phyloP scores from a whole-genome alignment of 495 filamentous ascomycete genomes.

The Pseudotulostoma volvatum region DNA sequence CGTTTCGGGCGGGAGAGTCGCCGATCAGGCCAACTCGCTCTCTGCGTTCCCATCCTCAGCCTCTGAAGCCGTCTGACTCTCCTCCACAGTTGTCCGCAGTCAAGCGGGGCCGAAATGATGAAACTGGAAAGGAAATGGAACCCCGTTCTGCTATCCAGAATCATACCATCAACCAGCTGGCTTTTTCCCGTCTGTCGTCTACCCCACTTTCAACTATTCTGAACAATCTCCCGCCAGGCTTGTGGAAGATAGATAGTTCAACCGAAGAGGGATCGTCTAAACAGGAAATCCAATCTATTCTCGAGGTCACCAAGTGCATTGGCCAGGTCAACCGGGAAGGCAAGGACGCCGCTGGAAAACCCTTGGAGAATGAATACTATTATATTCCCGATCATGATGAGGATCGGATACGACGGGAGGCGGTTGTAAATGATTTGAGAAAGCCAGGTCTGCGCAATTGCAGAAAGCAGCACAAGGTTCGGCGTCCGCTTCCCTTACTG shows the following conservation, averaged over 20 bases:
- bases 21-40: constrained; percentile 29
- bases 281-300: constrained; percentile 47
- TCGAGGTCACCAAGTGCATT: constrained; percentile 58
- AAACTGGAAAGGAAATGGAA: constrained; percentile 17
- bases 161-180: constrained; percentile 85
- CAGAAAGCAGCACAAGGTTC: constrained; percentile 91
- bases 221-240: constrained; percentile 59
- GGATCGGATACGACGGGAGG: constrained; percentile 59
- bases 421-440: constrained; percentile 71
- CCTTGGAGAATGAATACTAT: constrained; percentile 90
- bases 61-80: constrained; percentile 24
- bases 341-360: constrained; percentile 91
- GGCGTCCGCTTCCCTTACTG: constrained; percentile 9
- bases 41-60: constrained; percentile 17
- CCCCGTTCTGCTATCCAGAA: constrained; percentile 36
- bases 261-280: constrained; percentile 33
- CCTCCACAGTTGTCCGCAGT: constrained; percentile 16
- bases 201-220: constrained; percentile 79
- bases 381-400: constrained; percentile 85
- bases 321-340: constrained; percentile 80
- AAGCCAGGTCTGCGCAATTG: constrained; percentile 80
- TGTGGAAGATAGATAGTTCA: constrained; percentile 30
- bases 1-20: constrained; percentile 44
- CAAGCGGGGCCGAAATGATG: constrained; percentile 6
- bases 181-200: constrained; percentile 89